Evolutionary conservation across 2,329 filamentous ascomycete species (phyloP), one percentile per base, ranked within the genome.

Genomic region (Aspergillus nomiae): DNA sequence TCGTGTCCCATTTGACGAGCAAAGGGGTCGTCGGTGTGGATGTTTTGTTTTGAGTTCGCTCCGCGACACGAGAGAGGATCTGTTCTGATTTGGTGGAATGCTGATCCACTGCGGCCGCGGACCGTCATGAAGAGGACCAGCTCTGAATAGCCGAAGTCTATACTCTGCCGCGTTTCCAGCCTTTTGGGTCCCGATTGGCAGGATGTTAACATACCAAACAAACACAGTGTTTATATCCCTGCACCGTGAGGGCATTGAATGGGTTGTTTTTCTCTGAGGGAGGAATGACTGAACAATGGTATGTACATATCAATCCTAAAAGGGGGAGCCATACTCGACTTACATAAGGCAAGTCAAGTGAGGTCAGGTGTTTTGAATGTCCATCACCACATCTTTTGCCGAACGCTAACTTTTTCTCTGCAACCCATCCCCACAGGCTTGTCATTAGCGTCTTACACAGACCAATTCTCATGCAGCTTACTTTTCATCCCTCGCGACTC

Each of bases 11-110:
- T 24, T 28, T 8, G 41, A 24, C 10, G 58, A 24, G 26, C 43
- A 36, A 51, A 26, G 62, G 32, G 50, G 38, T 43, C 36, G 48
- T 28, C 54, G 48, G 59, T 58, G 54, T 60, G 48, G 10, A 51
- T 50, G 11, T 55, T 55, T 55, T 55, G 51, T 38, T 26, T 32
- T 54, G 30, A 36, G 36, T 54, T 54, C 4, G 51, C 26, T 55
- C 51, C n/a, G 48, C 48, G 34, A 55, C 32, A 55, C 51, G 11
- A 54, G 38, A 34, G 3, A 34, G 24, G 16, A 48, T 38, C n/a
- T 16, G 24, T 21, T 36, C 28, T 60, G n/a, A 51, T 43, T 46
- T 56, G 51, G 38, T 41, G 32, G 51, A 36, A 26, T 24, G 21
- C 16, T 24, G 51, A 32, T 54, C 51, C 30, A 54, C 51, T 54